Evolutionary conservation across 2,329 filamentous ascomycete species (phyloP).

Genomic region (Talaromyces sp.): DNA sequence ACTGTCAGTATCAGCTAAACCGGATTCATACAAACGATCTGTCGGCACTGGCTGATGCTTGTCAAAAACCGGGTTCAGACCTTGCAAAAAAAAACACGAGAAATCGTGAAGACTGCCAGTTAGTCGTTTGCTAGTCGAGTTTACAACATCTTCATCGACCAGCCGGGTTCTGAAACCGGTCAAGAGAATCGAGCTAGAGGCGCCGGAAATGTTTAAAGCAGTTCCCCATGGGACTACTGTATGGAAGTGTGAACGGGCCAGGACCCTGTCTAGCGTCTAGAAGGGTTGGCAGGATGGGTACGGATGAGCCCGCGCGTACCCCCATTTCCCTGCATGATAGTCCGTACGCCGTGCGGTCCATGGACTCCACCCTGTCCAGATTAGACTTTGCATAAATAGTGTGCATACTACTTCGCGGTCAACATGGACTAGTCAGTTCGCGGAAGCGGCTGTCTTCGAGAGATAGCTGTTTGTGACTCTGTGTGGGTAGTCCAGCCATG

Average conservation of each 20-base stretch:
- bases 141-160: not conserved
- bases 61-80: not conserved
- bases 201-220: constrained; percentile 4
- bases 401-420: not conserved
- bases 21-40: not conserved
- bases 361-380: not conserved
- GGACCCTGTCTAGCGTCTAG: constrained; percentile 8
- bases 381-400: not conserved
- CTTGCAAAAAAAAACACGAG: not conserved
- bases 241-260: not conserved
- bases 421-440: not conserved
- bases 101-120: not conserved
- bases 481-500: not conserved
- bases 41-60: not conserved
- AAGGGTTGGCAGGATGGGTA: constrained; percentile 1
- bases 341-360: not conserved
- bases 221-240: constrained; percentile 13
- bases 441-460: not conserved
- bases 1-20: not conserved
- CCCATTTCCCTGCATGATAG: constrained; percentile 8
- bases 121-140: not conserved
- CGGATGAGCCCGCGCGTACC: not conserved
- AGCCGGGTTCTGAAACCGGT: not conserved
- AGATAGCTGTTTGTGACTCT: not conserved
- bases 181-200: not conserved